Evolutionary conservation across 2,329 filamentous ascomycete genomes (phyloP).

Genomic region (Teratosphaeria gauchensis): DNA sequence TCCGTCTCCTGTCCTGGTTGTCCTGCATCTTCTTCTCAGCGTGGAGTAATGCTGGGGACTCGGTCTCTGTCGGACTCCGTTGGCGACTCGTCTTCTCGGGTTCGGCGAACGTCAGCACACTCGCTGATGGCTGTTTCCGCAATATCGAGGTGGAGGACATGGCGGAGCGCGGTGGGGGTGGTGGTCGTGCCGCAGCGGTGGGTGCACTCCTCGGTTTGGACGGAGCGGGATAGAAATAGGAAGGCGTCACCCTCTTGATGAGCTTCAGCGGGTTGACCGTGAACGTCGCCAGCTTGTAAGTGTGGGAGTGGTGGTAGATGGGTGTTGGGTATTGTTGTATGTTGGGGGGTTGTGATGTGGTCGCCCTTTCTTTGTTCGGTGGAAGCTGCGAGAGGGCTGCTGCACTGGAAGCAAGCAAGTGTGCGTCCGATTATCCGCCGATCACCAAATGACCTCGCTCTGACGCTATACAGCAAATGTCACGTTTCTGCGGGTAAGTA

Average conservation of each 20-base stretch:
- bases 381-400: background rate
- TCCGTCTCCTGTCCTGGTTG: constrained; percentile 42
- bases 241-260: constrained; percentile 12
- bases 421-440: background rate
- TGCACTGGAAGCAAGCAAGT: background rate
- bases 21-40: constrained; percentile 43
- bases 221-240: constrained; percentile 18
- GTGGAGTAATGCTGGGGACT: constrained; percentile 20
- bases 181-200: background rate
- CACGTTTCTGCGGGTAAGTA: background rate
- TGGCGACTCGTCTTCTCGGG: constrained; percentile 48
- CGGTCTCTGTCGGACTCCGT: constrained; percentile 1
- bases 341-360: background rate
- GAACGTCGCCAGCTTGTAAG: constrained; percentile 4
- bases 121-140: constrained; percentile 59
- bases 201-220: background rate
- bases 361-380: background rate
- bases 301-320: background rate
- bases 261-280: constrained; percentile 13
- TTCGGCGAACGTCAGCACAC: constrained; percentile 70
- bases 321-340: background rate
- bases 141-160: constrained; percentile 80
- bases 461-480: background rate
- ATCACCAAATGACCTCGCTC: background rate
- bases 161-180: constrained; percentile 57